Evolutionary conservation across 2,329 filamentous ascomycete genomes (phyloP), one percentile per base, ranked within the genome.

Genomic region (Colletotrichum endophyticum): DNA sequence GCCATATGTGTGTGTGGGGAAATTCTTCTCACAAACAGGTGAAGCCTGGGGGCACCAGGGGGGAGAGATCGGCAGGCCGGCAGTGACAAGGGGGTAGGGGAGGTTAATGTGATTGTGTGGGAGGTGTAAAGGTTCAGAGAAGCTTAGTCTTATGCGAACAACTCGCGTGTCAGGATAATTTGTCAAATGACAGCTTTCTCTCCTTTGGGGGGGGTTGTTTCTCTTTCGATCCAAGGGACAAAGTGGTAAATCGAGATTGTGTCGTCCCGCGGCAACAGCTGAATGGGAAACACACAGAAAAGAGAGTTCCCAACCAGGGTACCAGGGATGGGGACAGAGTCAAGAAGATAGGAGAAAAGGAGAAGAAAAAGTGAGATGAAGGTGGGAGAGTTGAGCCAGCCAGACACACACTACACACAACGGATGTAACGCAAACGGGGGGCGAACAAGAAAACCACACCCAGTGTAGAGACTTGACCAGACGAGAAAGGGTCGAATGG

Each of bases 71-170:
- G 70, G 32, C 57, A 32, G 32, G 70, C 16, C 44, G 27, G 32
- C 15, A 61, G 34, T 61, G 69, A 19, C 28, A 44, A 49, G 22
- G 25, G 32, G 32, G 19, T 7, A 34, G n/a, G 34, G 11, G 39
- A n/a, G 28, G 49, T 28, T 69, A 61, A 44, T 27, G 28, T 28
- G 62, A 44, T 34, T 34, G 56, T 72, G n/a, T 67, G 30, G 61
- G 62, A 34, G 13, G 16, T 30, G 66, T 34, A 12, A 32, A 34
- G 59, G n/a, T 36, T 25, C 53, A 57, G 22, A 63, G 68, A 73
- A 68, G 70, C 63, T 75, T 53, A 63, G 73, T 73, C 53, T 59
- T 57, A 57, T 75, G 70, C 73, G 70, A 68, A 56, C 39, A 44
- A 61, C 5, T 59, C 53, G 62, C 22, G 56, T 70, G 57, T 70